Base-by-base conservation (phyloP, 495 filamentous ascomycete genomes). In the Usnea hakonensis region DNA sequence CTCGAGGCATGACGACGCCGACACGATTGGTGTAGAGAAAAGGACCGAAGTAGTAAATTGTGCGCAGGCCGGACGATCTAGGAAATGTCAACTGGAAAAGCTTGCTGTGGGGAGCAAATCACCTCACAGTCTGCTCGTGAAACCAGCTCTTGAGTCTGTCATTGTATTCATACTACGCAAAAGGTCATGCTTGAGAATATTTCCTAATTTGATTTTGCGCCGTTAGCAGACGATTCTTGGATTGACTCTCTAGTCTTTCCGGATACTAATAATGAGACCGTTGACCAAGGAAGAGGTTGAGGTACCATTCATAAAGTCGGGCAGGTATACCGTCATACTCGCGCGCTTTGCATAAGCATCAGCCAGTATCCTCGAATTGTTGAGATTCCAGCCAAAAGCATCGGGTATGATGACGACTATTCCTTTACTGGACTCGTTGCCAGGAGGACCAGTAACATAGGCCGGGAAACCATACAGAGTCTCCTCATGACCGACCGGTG, bases 281-380 rank as follows among this genome's bases (percentile, higher is more conserved):
- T 6, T 36, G 5, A 11, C 5, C 35, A 36, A 6, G 6, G 11
- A 9, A 23, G 9, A 23, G 7, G 8, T 14, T 28, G 44, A 26
- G n/a, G 14, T 41, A 82, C 84, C 83, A 58, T 76, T 69, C 80
- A 85, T 82, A 65, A 87, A 83, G 60, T 87, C 82, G 0, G 83
- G 85, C 46, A 83, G 64, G 64, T 81, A 83, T 35, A 86, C 81
- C 5, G 67, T 69, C 64, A 74, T 79, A 14, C 69, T 73, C 0
- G 78, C 76, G 60, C 75, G 75, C 32, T 75, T 69, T 5, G 83
- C 80, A 63, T 80, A 83, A 32, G 68, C 59, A 64, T 87, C 83
- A 6, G 79, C 77, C 14, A 86, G 67, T 0, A 82, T 66, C 7
- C 83, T 72, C 38, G 73, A 77, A 65, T 87, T 86, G 26, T 71